Conservation (phyloP, 805 yeast genomes). For the Nakazawaea wickerhamii region DNA sequence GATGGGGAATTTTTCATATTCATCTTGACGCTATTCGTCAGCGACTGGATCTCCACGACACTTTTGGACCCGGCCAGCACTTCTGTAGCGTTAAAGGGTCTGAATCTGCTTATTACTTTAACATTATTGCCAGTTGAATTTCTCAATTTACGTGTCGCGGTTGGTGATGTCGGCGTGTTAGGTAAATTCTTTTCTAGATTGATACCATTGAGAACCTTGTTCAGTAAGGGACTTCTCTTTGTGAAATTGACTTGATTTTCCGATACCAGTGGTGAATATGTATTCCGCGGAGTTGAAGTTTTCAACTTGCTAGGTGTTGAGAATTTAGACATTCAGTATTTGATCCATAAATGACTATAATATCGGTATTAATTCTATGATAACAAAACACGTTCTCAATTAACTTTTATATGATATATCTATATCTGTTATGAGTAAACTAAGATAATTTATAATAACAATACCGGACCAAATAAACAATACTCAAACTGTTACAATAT, state of each 20-base stretch:
- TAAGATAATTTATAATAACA: too few species aligned
- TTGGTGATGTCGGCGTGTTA: slow-evolving; percentile 25
- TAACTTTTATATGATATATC: too few species aligned
- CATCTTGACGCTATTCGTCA: slow-evolving; percentile 1
- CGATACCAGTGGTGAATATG: too few species aligned
- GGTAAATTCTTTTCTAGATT: too few species aligned
- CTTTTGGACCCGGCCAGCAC: slow-evolving; percentile 12
- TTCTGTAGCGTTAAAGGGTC: slow-evolving; percentile 48
- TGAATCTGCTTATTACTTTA: slow-evolving; percentile 66
- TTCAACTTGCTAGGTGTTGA: slow-evolving; percentile 1
- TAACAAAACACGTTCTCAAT: too few species aligned
- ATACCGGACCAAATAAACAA: too few species aligned
- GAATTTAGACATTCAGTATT: neutral
- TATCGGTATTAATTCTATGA: too few species aligned
- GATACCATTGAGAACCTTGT: too few species aligned
- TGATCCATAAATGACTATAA: too few species aligned
- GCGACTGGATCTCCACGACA: neutral
- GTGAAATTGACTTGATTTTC: neutral
- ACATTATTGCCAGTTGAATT: slow-evolving; percentile 19
- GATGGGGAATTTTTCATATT: neutral
- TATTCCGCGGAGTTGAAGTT: neutral
- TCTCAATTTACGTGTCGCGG: neutral
- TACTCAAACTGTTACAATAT: too few species aligned
- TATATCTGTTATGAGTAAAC: too few species aligned
- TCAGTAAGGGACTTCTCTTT: neutral